A percentile compares a stretch with the other conserved stretches of the same genome.
phyloP scores from a whole-genome alignment of 1,139 yeast species.

The Yamadazyma atlantica region DNA sequence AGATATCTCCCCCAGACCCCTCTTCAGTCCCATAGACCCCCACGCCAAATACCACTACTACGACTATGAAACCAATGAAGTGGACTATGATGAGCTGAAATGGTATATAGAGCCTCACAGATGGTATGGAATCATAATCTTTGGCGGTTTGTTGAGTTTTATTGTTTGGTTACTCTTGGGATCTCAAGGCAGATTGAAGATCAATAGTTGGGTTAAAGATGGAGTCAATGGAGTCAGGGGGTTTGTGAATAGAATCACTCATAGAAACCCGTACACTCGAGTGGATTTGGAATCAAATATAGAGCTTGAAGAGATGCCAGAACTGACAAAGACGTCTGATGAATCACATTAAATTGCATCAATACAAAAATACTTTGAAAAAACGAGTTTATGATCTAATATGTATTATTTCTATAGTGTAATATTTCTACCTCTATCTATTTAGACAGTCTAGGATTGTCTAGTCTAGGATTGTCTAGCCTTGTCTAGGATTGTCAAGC shows the following conservation, averaged over 20 bases:
- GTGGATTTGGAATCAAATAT: constrained; percentile 5
- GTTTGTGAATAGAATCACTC: not conserved
- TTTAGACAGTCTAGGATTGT: too few relatives aligned
- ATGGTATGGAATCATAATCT: constrained; percentile 54
- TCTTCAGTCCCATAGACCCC: constrained; percentile 26
- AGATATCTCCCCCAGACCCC: constrained; percentile 47
- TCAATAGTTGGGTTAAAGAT: constrained; percentile 13
- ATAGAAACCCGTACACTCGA: constrained; percentile 5
- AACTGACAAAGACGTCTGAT: not conserved
- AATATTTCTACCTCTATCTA: too few relatives aligned
- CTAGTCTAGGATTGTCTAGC: constrained; percentile 3
- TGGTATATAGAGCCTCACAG: constrained; percentile 52
- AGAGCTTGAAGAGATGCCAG: not conserved
- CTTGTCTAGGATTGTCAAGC: constrained; percentile 11
- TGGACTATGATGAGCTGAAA: constrained; percentile 31
- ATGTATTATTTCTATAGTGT: too few relatives aligned
- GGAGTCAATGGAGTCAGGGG: not conserved
- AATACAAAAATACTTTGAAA: too few relatives aligned
- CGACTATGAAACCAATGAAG: constrained; percentile 32
- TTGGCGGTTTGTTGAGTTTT: constrained; percentile 40
- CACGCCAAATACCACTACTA: constrained; percentile 24
- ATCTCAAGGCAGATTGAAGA: constrained; percentile 21
- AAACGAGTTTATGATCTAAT: too few relatives aligned
- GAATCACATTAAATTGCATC: not conserved
- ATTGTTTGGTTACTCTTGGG: constrained; percentile 53